A percentile compares a stretch with the other conserved stretches of the same genome.
These are phyloP conservation scores for Zea luxurians DNA, from an alignment of 176 grass and related monocot genomes.

Conservation along the genomic window DNA sequence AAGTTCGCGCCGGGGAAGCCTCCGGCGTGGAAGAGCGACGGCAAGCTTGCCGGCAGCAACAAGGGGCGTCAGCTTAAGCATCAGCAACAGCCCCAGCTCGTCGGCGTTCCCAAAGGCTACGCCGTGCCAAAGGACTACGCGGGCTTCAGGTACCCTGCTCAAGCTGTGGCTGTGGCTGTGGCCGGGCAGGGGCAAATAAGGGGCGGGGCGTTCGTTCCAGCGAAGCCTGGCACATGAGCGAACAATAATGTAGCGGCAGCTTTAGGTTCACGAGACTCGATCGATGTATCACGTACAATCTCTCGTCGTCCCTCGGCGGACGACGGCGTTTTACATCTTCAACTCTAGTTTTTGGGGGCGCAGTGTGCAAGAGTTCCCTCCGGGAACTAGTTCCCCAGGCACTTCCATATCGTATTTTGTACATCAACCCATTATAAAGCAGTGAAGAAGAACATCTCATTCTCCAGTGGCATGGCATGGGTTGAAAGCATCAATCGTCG, in stretches of 20 bases:
- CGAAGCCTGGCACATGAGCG: slow-evolving; percentile 50
- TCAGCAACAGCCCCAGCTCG: slow-evolving; percentile 18
- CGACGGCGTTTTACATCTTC: slow-evolving; percentile 41
- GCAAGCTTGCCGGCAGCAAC: neutral
- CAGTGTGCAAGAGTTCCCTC: slow-evolving; percentile 33
- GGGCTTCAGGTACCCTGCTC: slow-evolving; percentile 51
- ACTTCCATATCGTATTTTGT: slow-evolving; percentile 52
- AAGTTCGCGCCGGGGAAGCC: slow-evolving; percentile 72
- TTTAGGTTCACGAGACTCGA: slow-evolving; percentile 42
- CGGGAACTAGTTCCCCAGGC: slow-evolving; percentile 30
- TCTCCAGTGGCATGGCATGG: slow-evolving; percentile 19
- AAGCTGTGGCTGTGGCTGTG: slow-evolving; percentile 1
- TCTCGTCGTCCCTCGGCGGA: neutral
- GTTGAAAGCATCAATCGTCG: slow-evolving; percentile 51
- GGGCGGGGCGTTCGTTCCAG: slow-evolving; percentile 48
- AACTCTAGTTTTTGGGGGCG: slow-evolving; percentile 54
- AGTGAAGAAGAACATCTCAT: slow-evolving; percentile 46
- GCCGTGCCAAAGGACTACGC: slow-evolving; percentile 48
- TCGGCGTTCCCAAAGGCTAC: slow-evolving; percentile 32
- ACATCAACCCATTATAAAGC: slow-evolving; percentile 55
- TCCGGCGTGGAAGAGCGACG: slow-evolving; percentile 55
- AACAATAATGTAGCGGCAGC: slow-evolving; percentile 30
- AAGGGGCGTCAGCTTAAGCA: slow-evolving; percentile 8
- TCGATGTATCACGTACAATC: slow-evolving; percentile 42
- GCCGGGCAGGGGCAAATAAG: slow-evolving; percentile 53